Conservation (phyloP, 2,329 filamentous ascomycete species). For the Zarea fungicola region DNA sequence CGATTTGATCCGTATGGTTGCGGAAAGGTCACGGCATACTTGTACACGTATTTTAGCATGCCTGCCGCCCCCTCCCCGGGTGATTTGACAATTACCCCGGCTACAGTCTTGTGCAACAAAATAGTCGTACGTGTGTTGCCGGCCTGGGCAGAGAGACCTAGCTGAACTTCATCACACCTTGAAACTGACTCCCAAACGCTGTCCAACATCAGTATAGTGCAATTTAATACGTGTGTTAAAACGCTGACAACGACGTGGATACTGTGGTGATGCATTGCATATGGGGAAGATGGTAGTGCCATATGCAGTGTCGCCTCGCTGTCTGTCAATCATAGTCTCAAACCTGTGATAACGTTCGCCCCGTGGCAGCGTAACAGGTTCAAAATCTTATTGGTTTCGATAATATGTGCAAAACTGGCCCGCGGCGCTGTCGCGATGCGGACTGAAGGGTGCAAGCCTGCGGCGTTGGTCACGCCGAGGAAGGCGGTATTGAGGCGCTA, state of each 20-base stretch:
- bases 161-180: too few relatives aligned
- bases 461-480: too few relatives aligned
- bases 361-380: background rate
- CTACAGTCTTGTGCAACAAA: constrained; percentile 6
- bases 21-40: constrained; percentile 2
- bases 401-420: background rate
- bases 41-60: constrained; percentile 9
- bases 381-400: background rate
- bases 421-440: too few relatives aligned
- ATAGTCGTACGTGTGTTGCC: constrained; percentile 8
- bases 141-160: too few relatives aligned
- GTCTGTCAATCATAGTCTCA: background rate
- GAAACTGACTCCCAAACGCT: constrained; percentile 3
- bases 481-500: too few relatives aligned
- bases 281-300: background rate
- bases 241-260: too few relatives aligned
- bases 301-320: background rate
- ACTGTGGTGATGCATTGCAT: background rate
- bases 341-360: background rate
- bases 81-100: constrained; percentile 3
- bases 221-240: too few relatives aligned
- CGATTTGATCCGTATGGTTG: constrained; percentile 4
- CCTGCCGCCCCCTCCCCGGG: background rate
- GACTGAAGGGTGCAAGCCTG: background rate
- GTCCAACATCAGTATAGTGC: constrained; percentile 1